Percentiles rank a stretch among this genome's conserved stretches.
phyloP scores from a whole-genome alignment of 2,329 filamentous ascomycete genomes.

The Pseudogymnoascus sp. region DNA sequence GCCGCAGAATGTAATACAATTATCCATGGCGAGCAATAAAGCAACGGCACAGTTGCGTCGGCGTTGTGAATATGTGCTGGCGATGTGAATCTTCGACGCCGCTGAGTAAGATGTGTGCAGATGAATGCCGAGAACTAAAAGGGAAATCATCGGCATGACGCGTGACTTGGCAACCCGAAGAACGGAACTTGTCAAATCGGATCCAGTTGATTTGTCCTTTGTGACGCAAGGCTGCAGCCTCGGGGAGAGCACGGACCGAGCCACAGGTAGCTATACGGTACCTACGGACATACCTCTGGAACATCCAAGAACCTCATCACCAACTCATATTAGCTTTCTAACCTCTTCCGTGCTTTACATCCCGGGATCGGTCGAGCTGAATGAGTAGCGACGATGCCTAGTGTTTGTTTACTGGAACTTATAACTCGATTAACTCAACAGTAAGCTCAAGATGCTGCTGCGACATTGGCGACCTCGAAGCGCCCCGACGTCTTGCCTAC shows the following conservation, averaged over 20 bases:
- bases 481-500: background rate
- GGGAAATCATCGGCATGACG: slow-evolving; percentile 4
- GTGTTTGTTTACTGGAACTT: background rate
- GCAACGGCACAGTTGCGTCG: background rate
- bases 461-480: slow-evolving; percentile 3
- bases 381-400: background rate
- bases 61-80: background rate
- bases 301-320: background rate
- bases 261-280: background rate
- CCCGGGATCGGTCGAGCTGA: background rate
- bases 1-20: background rate
- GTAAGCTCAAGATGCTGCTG: background rate
- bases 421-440: background rate
- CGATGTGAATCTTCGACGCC: background rate
- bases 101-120: background rate
- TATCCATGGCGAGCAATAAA: background rate
- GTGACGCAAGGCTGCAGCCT: slow-evolving; percentile 3
- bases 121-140: background rate
- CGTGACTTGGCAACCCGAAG: slow-evolving; percentile 5
- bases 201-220: background rate
- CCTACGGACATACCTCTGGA: background rate
- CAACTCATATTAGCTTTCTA: background rate
- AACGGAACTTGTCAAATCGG: background rate
- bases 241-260: background rate
- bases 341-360: background rate